These are phyloP conservation scores for Stentor roeselii DNA, from an alignment of 73 alveolate species.

Conservation along the genomic window DNA sequence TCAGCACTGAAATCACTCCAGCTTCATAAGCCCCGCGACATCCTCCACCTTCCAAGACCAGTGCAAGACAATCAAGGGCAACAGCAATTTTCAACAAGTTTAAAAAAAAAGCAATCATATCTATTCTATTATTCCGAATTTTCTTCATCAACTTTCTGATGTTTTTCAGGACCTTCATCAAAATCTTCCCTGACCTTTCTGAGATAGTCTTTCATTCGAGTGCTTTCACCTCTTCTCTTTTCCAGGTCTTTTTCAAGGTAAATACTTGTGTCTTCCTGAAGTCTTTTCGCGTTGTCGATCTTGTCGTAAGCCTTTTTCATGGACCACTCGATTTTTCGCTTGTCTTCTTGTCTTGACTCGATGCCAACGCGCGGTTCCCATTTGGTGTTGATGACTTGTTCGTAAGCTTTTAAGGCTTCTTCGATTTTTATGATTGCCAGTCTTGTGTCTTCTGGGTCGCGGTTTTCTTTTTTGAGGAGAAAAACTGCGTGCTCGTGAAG, in stretches of 20 bases:
- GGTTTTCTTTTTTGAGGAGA: not conserved
- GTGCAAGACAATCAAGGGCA: conserved; percentile 42
- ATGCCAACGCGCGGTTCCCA: conserved; percentile 10
- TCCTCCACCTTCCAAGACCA: conserved; percentile 58
- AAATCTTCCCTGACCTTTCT: not conserved
- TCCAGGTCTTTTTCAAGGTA: not conserved
- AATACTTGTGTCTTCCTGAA: not conserved
- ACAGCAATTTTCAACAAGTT: not conserved
- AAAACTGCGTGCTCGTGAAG: conserved; percentile 2
- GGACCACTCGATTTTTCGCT: not conserved
- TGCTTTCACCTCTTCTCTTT: not conserved
- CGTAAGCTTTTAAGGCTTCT: conserved; percentile 17
- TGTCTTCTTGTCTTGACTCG: conserved; percentile 1
- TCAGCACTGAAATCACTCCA: conserved; percentile 40
- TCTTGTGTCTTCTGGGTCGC: conserved; percentile 19
- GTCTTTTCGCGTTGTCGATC: not conserved
- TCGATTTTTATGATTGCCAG: not conserved
- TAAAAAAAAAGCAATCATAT: too few species aligned
- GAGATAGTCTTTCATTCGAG: not conserved
- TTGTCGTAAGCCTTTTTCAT: not conserved
- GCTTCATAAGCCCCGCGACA: conserved; percentile 57
- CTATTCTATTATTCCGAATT: not conserved
- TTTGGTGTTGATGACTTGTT: not conserved
- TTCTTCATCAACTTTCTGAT: not conserved
- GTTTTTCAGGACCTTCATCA: not conserved